phyloP scores from a whole-genome alignment of 331 rosid species.

The Pyrus hybrid region DNA sequence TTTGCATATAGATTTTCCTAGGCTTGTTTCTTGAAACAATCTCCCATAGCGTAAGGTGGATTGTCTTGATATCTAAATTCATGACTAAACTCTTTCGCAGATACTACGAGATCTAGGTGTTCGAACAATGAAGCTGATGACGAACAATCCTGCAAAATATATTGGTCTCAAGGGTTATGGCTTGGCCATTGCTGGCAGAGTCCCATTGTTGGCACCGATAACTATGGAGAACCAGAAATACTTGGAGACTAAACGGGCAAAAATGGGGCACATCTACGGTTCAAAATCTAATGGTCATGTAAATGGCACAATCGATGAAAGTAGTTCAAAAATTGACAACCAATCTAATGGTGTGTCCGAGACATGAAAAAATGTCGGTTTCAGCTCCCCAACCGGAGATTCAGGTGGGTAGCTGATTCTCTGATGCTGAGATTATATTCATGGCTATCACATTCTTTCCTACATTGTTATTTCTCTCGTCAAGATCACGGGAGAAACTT shows the following conservation, averaged over 20 bases:
- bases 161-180: slow-evolving; percentile 37
- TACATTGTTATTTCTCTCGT: no score
- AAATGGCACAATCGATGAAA: neutral
- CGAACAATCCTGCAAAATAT: slow-evolving; percentile 34
- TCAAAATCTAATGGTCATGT: neutral
- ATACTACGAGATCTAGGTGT: slow-evolving; percentile 42
- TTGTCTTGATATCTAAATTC: neutral
- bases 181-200: slow-evolving; percentile 31
- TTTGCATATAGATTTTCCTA: no score
- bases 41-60: no score
- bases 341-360: neutral
- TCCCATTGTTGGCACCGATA: slow-evolving; percentile 29
- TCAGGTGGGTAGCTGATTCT: neutral
- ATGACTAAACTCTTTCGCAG: slow-evolving; percentile 18
- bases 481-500: no score
- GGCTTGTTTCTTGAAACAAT: no score
- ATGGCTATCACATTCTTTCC: no score
- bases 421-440: no score
- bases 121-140: slow-evolving; percentile 41
- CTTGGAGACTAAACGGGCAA: slow-evolving; percentile 21
- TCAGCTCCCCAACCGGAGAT: neutral
- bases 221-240: slow-evolving; percentile 30
- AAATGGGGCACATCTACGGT: slow-evolving; percentile 24
- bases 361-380: neutral
- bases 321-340: neutral